phyloP scores from a whole-genome alignment of 345 rosid species.

The Pugionium cornutum region DNA sequence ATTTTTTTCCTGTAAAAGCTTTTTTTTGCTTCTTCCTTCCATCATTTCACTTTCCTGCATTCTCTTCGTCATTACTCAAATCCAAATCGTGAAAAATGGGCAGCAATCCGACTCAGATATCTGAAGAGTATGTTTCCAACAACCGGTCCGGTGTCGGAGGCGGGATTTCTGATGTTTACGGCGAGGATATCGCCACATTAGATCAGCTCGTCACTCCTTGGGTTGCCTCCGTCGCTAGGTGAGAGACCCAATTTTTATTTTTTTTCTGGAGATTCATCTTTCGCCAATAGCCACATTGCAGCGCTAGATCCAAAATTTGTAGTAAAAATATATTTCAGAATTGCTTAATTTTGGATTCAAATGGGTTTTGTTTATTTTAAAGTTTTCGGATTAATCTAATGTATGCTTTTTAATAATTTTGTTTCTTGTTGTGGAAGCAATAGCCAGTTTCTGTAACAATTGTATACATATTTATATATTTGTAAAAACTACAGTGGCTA shows the following conservation, averaged over 20 bases:
- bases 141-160: conserved; percentile 38
- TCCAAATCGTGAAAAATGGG: conserved; percentile 18
- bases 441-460: background rate
- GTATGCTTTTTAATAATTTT: background rate
- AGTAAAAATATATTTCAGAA: background rate
- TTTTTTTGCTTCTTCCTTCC: background rate
- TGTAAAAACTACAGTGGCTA: conserved; percentile 54
- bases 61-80: background rate
- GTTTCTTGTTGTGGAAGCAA: conserved; percentile 28
- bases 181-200: conserved; percentile 39
- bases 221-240: conserved; percentile 42
- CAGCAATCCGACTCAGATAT: conserved; percentile 16
- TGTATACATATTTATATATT: background rate
- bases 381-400: background rate
- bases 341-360: background rate
- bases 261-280: background rate
- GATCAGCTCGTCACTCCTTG: conserved; percentile 45
- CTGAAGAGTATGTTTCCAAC: conserved; percentile 18
- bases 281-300: background rate
- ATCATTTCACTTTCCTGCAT: too few species aligned
- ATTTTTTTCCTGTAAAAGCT: background rate
- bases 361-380: background rate
- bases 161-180: conserved; percentile 35
- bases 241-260: background rate
- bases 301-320: conserved; percentile 12